Percentiles rank a stretch among this genome's conserved stretches.
phyloP scores from a whole-genome alignment of 306 rosid species.

The Coriaria nepalensis region DNA sequence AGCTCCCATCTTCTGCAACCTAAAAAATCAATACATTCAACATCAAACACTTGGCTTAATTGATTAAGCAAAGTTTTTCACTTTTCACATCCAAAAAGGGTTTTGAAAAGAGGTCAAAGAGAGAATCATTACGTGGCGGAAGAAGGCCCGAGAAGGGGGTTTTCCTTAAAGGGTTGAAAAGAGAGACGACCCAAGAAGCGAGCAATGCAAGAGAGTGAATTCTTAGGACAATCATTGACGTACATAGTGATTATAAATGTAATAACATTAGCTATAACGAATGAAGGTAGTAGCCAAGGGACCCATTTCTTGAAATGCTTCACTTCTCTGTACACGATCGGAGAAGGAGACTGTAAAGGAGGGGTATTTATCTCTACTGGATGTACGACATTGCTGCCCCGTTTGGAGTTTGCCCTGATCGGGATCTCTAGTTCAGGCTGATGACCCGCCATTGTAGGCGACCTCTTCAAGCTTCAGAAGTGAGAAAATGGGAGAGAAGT shows the following conservation, averaged over 20 bases:
- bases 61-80: background rate
- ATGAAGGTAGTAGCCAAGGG: constrained; percentile 57
- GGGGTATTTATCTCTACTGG: constrained; percentile 32
- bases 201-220: constrained; percentile 63
- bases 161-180: constrained; percentile 81
- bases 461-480: constrained; percentile 1
- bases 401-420: constrained; percentile 31
- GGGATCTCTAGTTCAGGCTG: constrained; percentile 23
- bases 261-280: constrained; percentile 44
- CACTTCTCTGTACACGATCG: constrained; percentile 21
- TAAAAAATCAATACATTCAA: constrained; percentile 31
- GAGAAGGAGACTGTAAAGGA: constrained; percentile 17
- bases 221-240: constrained; percentile 80
- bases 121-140: constrained; percentile 42
- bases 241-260: constrained; percentile 67
- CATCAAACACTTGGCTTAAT: background rate
- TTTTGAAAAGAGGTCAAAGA: background rate
- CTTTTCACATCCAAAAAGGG: background rate
- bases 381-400: constrained; percentile 31
- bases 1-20: constrained; percentile 89
- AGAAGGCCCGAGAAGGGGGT: constrained; percentile 90
- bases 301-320: constrained; percentile 65
- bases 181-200: constrained; percentile 63
- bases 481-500: too few species aligned
- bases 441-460: constrained; percentile 31